Evolutionary conservation across 352 stramenopile species (phyloP).

Genomic region (Globisporangium splendens): DNA sequence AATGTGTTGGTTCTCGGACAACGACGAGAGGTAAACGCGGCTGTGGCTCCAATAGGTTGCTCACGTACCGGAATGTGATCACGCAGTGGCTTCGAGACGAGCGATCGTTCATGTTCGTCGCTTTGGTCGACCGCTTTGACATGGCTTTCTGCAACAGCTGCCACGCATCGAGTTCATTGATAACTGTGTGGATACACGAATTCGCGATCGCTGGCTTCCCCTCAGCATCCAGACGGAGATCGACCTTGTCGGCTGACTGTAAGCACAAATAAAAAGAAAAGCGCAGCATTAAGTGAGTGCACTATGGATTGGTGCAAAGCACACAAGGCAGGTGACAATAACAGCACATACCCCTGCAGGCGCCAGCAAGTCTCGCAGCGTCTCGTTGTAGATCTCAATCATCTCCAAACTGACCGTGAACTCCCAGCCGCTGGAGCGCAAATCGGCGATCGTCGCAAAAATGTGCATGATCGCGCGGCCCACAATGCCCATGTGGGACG

Average conservation of each 20-base stretch:
- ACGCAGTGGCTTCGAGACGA: conserved; percentile 85
- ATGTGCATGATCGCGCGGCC: conserved; percentile 76
- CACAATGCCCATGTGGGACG: conserved; percentile 74
- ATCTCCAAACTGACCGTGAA: conserved; percentile 80
- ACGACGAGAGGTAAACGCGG: too few relatives aligned
- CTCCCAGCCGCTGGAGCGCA: conserved; percentile 66
- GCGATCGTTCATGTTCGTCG: conserved; percentile 81
- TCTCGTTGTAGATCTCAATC: conserved; percentile 98
- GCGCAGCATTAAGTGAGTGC: background rate
- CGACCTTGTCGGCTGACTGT: conserved; percentile 65
- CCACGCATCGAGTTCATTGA: conserved; percentile 62
- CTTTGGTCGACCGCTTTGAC: conserved; percentile 66
- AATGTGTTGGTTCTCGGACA: background rate
- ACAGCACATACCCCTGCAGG: conserved; percentile 34
- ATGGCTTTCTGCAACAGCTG: conserved; percentile 60
- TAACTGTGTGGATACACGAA: conserved; percentile 50
- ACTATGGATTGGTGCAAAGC: background rate
- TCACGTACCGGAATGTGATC: conserved; percentile 71
- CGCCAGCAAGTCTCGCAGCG: conserved; percentile 91
- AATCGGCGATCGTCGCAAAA: conserved; percentile 59
- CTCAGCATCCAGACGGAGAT: conserved; percentile 62
- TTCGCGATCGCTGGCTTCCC: conserved; percentile 67
- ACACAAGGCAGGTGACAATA: background rate
- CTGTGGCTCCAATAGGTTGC: background rate
- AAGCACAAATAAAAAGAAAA: background rate